A percentile compares a stretch with the other conserved stretches of the same genome.
phyloP scores from a whole-genome alignment of 116 monocot species.

The Zostera marina region DNA sequence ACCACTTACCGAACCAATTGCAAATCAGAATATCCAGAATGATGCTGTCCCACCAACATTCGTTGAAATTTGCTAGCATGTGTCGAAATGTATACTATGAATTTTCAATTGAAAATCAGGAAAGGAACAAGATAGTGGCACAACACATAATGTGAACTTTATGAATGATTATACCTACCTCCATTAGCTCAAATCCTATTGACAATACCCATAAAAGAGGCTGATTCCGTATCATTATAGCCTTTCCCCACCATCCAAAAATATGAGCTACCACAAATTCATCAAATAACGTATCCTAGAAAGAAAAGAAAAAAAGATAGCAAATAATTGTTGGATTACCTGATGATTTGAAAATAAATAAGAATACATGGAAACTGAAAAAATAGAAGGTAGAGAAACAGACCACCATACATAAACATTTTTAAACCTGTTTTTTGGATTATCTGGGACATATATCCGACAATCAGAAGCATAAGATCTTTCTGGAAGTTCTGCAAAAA shows the following conservation, averaged over 20 bases:
- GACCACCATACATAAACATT: constrained; percentile 95
- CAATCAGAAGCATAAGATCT: constrained; percentile 95
- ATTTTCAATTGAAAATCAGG: not conserved
- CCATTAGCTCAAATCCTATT: constrained; percentile 94
- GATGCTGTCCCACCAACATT: constrained; percentile 99
- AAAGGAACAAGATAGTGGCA: too few relatives aligned
- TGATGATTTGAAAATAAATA: constrained; percentile 2
- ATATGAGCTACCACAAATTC: constrained; percentile 97
- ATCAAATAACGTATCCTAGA: constrained; percentile 94
- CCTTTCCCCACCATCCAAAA: constrained; percentile 99
- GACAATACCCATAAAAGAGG: constrained; percentile 94
- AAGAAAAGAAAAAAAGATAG: constrained; percentile 33
- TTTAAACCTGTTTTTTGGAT: constrained; percentile 92
- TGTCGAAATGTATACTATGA: constrained; percentile 75
- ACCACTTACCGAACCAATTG: constrained; percentile 90
- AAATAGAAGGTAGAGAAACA: constrained; percentile 22
- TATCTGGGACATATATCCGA: constrained; percentile 92
- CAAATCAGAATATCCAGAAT: constrained; percentile 81
- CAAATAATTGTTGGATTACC: not conserved
- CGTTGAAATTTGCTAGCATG: constrained; percentile 97
- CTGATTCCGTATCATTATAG: constrained; percentile 97
- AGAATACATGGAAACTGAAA: constrained; percentile 4
- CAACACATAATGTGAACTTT: too few relatives aligned
- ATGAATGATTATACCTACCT: constrained; percentile 22
- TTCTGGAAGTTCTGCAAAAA: constrained; percentile 73